phyloP scores from a whole-genome alignment of 2,329 filamentous ascomycete species.

The Ophiostoma sp. region DNA sequence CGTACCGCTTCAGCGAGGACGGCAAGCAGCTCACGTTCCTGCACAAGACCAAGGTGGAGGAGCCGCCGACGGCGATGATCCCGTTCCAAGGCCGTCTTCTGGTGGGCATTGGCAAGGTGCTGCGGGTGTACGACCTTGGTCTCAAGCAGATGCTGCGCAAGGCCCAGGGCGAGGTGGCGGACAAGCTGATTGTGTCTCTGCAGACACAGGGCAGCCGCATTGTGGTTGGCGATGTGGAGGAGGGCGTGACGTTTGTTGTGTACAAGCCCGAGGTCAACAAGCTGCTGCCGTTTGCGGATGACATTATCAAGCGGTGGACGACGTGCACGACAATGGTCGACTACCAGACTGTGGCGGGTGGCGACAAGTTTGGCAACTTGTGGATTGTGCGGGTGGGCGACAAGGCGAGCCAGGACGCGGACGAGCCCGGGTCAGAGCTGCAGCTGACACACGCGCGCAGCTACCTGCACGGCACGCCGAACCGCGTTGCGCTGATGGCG shows the following conservation, averaged over 20 bases:
- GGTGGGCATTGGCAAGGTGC: constrained; percentile 74
- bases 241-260: constrained; percentile 85
- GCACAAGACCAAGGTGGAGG: constrained; percentile 89
- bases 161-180: constrained; percentile 71
- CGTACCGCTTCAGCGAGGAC: constrained; percentile 82
- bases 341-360: constrained; percentile 90
- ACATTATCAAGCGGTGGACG: constrained; percentile 84
- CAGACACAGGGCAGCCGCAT: constrained; percentile 89
- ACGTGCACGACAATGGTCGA: constrained; percentile 91
- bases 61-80: constrained; percentile 84
- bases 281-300: constrained; percentile 88
- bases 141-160: constrained; percentile 91
- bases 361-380: constrained; percentile 96
- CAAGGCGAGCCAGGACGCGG: constrained; percentile 81
- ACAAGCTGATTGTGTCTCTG: constrained; percentile 80
- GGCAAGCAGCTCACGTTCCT: constrained; percentile 90
- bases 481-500: constrained; percentile 75
- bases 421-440: constrained; percentile 84
- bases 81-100: constrained; percentile 86
- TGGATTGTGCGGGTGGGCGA: constrained; percentile 85
- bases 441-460: constrained; percentile 86
- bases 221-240: constrained; percentile 84
- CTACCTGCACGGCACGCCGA: constrained; percentile 84
- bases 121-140: constrained; percentile 88
- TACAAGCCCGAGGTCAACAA: constrained; percentile 91